phyloP scores from a whole-genome alignment of 164 flowering plant species.

The Nymphaea colorata region DNA sequence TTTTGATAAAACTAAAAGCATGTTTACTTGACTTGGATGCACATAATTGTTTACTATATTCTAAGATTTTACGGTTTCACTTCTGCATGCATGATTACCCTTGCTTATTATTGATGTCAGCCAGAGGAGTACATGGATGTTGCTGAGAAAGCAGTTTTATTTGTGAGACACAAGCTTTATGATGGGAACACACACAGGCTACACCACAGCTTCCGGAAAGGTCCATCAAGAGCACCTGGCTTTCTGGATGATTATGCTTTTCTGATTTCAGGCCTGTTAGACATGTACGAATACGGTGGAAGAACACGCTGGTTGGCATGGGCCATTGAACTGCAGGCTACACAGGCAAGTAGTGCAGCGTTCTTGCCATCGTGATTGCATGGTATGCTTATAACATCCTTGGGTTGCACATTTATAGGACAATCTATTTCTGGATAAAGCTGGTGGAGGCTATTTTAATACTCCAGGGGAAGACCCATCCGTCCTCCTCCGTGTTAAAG shows the following conservation, averaged over 20 bases:
- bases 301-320: constrained; percentile 56
- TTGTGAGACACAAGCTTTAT: constrained; percentile 56
- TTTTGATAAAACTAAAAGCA: too few species aligned
- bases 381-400: too few species aligned
- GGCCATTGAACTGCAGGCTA: constrained; percentile 78
- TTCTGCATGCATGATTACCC: too few species aligned
- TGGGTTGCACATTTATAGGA: constrained; percentile 30
- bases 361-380: too few species aligned
- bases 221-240: constrained; percentile 91
- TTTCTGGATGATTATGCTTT: constrained; percentile 94
- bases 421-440: constrained; percentile 70
- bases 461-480: constrained; percentile 85
- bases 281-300: constrained; percentile 77
- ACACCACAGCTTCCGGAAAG: constrained; percentile 78
- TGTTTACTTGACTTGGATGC: too few species aligned
- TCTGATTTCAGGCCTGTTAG: constrained; percentile 68
- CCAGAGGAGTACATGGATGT: constrained; percentile 68
- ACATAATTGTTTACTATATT: too few species aligned
- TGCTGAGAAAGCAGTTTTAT: constrained; percentile 76
- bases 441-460: constrained; percentile 88
- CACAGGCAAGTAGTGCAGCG: constrained; percentile 42
- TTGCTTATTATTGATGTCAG: constrained; percentile 16
- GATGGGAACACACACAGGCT: constrained; percentile 44
- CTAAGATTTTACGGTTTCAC: too few species aligned
- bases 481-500: constrained; percentile 85